Conservation (phyloP, 1,284 basidiomycete genomes). For the Hemileia vastatrix region DNA sequence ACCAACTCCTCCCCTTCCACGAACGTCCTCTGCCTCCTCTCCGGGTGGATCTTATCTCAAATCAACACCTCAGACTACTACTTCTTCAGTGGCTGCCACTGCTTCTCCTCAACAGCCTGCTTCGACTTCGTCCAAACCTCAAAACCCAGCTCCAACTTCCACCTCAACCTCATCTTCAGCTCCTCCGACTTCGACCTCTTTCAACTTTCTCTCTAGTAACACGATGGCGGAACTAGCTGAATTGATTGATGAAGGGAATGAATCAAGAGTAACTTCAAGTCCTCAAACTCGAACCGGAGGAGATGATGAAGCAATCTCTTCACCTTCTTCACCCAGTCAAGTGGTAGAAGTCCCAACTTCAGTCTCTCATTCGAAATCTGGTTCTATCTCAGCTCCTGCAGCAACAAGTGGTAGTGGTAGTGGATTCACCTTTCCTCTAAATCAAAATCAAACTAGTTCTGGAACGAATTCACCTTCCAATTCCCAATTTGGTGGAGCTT, state of each 20-base stretch:
- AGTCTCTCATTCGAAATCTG: too few relatives aligned
- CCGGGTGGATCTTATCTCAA: too few relatives aligned
- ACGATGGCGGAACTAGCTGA: conserved; percentile 35
- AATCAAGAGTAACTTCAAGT: neutral
- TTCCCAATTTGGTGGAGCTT: too few relatives aligned
- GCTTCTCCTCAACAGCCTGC: too few relatives aligned
- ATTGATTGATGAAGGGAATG: conserved; percentile 29
- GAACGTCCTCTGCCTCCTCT: neutral
- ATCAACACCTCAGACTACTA: too few relatives aligned
- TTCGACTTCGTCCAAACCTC: too few relatives aligned
- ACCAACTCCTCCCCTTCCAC: neutral
- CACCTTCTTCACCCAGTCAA: neutral
- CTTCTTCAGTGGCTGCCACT: too few relatives aligned
- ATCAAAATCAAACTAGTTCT: too few relatives aligned
- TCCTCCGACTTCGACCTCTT: conserved; percentile 22
- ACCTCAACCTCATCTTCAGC: conserved; percentile 23
- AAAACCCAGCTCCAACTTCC: neutral
- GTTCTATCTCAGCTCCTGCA: too few relatives aligned
- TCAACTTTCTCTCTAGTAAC: neutral
- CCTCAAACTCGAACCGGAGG: neutral
- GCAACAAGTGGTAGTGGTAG: too few relatives aligned
- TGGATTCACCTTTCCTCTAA: too few relatives aligned
- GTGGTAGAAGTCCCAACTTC: conserved; percentile 23
- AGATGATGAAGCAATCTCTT: neutral
- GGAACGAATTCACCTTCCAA: too few relatives aligned